Conservation (phyloP, 371 early-diverging fungal species). For the Syncephalastrum monosporum region DNA sequence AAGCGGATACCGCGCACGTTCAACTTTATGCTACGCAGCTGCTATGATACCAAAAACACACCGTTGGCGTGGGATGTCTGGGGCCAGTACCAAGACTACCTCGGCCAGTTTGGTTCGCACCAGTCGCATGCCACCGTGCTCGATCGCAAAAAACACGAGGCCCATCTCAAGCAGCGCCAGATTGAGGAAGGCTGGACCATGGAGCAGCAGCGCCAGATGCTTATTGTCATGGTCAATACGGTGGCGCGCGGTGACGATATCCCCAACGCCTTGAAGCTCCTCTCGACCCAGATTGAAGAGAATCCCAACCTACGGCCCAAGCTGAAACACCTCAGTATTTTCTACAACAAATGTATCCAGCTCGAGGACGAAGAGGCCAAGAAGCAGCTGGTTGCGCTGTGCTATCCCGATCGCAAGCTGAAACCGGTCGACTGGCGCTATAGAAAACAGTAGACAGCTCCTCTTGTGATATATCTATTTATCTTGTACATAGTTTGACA, state of each 20-base stretch:
- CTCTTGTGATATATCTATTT: no score
- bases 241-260: slow-evolving; percentile 39
- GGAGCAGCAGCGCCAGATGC: slow-evolving; percentile 29
- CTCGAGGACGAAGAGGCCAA: slow-evolving; percentile 49
- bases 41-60: slow-evolving; percentile 46
- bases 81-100: slow-evolving; percentile 51
- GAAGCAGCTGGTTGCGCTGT: slow-evolving; percentile 37
- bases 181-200: slow-evolving; percentile 40
- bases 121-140: background rate
- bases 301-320: slow-evolving; percentile 24
- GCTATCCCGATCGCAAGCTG: slow-evolving; percentile 15
- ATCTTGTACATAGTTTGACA: no score
- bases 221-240: slow-evolving; percentile 42
- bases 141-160: slow-evolving; percentile 19
- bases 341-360: slow-evolving; percentile 57
- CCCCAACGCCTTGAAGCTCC: slow-evolving; percentile 28
- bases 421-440: slow-evolving; percentile 19
- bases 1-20: slow-evolving; percentile 60
- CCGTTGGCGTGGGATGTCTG: slow-evolving; percentile 55
- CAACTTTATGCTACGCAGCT: slow-evolving; percentile 45
- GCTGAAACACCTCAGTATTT: slow-evolving; percentile 44
- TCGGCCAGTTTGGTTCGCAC: slow-evolving; percentile 25
- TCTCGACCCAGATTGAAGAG: slow-evolving; percentile 25
- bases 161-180: slow-evolving; percentile 12
- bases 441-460: slow-evolving; percentile 12